Base-by-base conservation (phyloP, 1,284 basidiomycete species). In the Ganoderma sinense region DNA sequence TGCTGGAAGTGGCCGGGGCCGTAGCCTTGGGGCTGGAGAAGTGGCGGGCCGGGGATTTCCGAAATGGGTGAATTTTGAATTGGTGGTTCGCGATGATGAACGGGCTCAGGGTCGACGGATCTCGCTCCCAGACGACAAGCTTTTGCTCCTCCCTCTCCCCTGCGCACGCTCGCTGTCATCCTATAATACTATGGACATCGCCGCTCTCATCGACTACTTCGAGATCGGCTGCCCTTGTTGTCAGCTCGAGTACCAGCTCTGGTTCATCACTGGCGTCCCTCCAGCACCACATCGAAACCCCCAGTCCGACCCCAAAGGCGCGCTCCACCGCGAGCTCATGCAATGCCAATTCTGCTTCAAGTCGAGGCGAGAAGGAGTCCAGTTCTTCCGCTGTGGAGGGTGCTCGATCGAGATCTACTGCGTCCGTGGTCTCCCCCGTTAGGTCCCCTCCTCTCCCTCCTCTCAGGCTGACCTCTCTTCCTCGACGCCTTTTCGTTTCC, bases 331-430 rank as follows among this genome's bases (percentile, higher is more conserved):
- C 33, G 72, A 67, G 56, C 58, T 72, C 33, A 75, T 71, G 62
- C 73, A 73, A 55, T 75, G 74, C 39, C 75, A 73, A 61, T 64
- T 71, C 31, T 75, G 74, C 62, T 75, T 72, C 67, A 71, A 70
- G 65, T 72, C 72, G 18, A 48, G 64, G 14, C 29, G 43, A 14
- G 66, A 71, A n/a, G 72, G 73, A 2, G 71, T 66, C 29, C 68
- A 64, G 31, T 68, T 75, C 59, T 74, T 67, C 51, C 53, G 73
- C 26, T 74, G 74, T 43, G 65, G 63, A 4, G 73, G 66, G n/a
- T 76, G 75, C 48, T 70, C 68, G 40, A 71, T 74, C 13, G 74
- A 76, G 48, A 67, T 75, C 26, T 76, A 76, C 68, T 76, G 75
- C 59, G 75, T 76, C 40, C 58, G 74, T 69, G 6, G 39, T 62